phyloP scores from a whole-genome alignment of 2,329 filamentous ascomycete genomes.

The Onygena corvina region DNA sequence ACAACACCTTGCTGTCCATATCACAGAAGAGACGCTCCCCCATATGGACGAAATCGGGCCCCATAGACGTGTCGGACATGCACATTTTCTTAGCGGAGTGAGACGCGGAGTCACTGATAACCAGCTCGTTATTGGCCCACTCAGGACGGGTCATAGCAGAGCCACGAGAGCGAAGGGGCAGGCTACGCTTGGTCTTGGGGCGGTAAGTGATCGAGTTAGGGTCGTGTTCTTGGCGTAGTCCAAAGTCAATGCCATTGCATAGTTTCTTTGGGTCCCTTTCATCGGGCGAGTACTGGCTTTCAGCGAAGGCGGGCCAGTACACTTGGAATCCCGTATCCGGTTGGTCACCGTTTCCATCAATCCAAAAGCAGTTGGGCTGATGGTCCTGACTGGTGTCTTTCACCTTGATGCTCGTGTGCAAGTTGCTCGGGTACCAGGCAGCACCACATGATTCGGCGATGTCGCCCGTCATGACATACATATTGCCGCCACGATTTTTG shows the following conservation, averaged over 20 bases:
- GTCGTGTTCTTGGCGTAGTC: not conserved
- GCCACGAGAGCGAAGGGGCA: not conserved
- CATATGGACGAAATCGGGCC: constrained; percentile 25
- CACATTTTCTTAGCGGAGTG: constrained; percentile 26
- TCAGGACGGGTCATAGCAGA: not conserved
- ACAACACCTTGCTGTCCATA: constrained; percentile 20
- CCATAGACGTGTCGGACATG: constrained; percentile 20
- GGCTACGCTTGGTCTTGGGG: not conserved
- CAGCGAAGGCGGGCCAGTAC: not conserved
- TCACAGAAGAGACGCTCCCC: constrained; percentile 25
- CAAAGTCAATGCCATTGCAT: not conserved
- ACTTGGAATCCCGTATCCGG: not conserved
- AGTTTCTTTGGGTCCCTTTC: not conserved
- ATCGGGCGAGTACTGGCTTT: not conserved
- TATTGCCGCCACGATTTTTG: not conserved
- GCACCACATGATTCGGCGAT: not conserved
- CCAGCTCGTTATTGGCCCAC: constrained; percentile 8
- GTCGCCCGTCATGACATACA: not conserved
- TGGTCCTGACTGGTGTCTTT: no score
- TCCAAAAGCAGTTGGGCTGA: not conserved
- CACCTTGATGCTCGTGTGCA: not conserved
- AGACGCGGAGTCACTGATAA: constrained; percentile 16
- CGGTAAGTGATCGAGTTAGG: not conserved
- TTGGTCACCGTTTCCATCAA: not conserved
- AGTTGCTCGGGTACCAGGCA: not conserved